Evolutionary conservation across 78 protist species (phyloP), one percentile per base, ranked within the genome.

Genomic region (Dictyostelium firmibasis): DNA sequence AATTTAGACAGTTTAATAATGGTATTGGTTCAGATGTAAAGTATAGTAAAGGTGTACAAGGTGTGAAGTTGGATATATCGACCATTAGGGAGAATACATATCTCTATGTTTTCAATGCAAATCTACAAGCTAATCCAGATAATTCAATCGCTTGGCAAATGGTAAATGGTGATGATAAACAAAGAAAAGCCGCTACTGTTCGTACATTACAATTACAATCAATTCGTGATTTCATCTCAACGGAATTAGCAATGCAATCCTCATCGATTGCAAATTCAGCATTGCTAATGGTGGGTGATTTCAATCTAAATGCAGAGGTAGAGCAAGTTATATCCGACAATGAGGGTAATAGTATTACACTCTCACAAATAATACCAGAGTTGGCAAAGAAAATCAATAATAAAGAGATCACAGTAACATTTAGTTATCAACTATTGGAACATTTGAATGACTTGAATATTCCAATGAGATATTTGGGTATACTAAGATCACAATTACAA

Each of bases 161-260:
- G 94, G 94, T 89, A n/a, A 27, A 75, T 27, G 93, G 93, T 33
- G 94, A 89, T 35, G 94, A 89, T 47, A 89, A 89, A 50, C 87
- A 79, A 43, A 89, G 83, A 33, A 89, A 89, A 35, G 94, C 94
- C 1, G 79, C 83, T n/a, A 89, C 94, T 0, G 94, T 89, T 11
- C 38, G 94, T 69, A 81, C 87, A 20, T 78, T 89, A 43, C 94
- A 89, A 81, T 44, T 89, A 20, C 94, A 89, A 50, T 44, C 76
- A 1, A 81, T 89, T 69, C 62, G 94, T 20, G 94, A 89, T 50
- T 89, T 89, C 35, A 89, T 89, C 5, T 75, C 82, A 11, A 44
- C 87, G 0, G 86, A 78, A 25, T 60, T 86, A n/a, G 81, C 91
- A 35, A 77, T 77, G 60, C 83, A 77, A n/a, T 77, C 83, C 6